A percentile compares a stretch with the other conserved stretches of the same genome.
phyloP scores from a whole-genome alignment of 306 rosid genomes.

The Betula pendula region DNA sequence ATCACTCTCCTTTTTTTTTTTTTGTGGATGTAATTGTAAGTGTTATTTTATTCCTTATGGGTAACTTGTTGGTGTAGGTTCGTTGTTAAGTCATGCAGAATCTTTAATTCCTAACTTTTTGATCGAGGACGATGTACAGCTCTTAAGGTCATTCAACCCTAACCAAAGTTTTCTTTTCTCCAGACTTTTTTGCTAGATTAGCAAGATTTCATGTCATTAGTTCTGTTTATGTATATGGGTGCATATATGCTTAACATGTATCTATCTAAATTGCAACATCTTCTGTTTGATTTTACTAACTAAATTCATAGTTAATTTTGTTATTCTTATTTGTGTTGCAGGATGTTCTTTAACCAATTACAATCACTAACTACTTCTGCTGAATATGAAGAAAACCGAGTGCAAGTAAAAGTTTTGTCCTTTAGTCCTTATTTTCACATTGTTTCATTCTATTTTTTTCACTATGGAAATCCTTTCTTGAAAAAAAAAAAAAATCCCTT shows the following conservation, averaged over 20 bases:
- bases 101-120: constrained; percentile 83
- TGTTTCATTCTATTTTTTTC: constrained; percentile 18
- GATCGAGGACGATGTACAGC: constrained; percentile 82
- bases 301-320: not conserved
- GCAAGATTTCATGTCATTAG: not conserved
- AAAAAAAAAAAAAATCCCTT: not conserved
- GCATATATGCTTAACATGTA: not conserved
- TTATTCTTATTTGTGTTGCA: constrained; percentile 32
- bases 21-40: constrained; percentile 12
- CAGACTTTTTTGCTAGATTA: constrained; percentile 14
- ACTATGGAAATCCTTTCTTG: constrained; percentile 7
- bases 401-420: constrained; percentile 53
- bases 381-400: constrained; percentile 54
- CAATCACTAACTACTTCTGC: constrained; percentile 51
- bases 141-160: constrained; percentile 58
- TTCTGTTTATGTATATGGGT: not conserved
- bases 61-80: constrained; percentile 62
- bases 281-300: constrained; percentile 2
- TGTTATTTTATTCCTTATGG: constrained; percentile 31
- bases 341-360: constrained; percentile 71
- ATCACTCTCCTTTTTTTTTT: constrained; percentile 15
- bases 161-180: not conserved
- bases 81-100: constrained; percentile 89
- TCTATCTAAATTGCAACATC: not conserved
- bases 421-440: constrained; percentile 16